Percentiles rank a stretch among this genome's conserved stretches.
Conservation (phyloP, 306 rosid species). For the Dryas drummondii region DNA sequence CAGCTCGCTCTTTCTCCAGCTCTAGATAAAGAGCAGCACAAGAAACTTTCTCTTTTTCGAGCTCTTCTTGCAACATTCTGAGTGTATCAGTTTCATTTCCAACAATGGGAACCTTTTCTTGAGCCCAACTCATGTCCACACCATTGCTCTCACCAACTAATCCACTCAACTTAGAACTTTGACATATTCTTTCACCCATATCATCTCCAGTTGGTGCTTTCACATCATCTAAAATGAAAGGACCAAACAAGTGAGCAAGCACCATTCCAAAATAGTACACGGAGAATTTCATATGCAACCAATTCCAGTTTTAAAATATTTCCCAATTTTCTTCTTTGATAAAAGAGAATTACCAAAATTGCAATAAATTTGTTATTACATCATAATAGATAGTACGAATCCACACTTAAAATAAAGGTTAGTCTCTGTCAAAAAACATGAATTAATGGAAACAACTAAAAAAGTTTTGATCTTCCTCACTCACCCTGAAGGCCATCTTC, state of each 20-base stretch:
- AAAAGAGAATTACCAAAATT: background rate
- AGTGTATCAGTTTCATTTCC: conserved; percentile 42
- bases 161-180: conserved; percentile 46
- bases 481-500: conserved; percentile 36
- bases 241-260: conserved; percentile 8
- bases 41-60: conserved; percentile 66
- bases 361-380: background rate
- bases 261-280: conserved; percentile 14
- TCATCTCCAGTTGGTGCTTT: conserved; percentile 33
- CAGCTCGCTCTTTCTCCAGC: conserved; percentile 95
- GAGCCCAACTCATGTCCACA: conserved; percentile 15
- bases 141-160: conserved; percentile 41
- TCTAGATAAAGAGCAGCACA: conserved; percentile 66
- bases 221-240: conserved; percentile 36
- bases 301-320: background rate
- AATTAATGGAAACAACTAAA: background rate
- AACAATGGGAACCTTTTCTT: conserved; percentile 29
- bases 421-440: background rate
- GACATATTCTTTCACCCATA: conserved; percentile 39
- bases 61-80: conserved; percentile 55
- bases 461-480: conserved; percentile 9
- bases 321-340: background rate
- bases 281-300: conserved; percentile 3
- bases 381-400: background rate
- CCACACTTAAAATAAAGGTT: background rate